phyloP scores from a whole-genome alignment of 1,284 basidiomycete species.

The Ceratobasidium sp. region DNA sequence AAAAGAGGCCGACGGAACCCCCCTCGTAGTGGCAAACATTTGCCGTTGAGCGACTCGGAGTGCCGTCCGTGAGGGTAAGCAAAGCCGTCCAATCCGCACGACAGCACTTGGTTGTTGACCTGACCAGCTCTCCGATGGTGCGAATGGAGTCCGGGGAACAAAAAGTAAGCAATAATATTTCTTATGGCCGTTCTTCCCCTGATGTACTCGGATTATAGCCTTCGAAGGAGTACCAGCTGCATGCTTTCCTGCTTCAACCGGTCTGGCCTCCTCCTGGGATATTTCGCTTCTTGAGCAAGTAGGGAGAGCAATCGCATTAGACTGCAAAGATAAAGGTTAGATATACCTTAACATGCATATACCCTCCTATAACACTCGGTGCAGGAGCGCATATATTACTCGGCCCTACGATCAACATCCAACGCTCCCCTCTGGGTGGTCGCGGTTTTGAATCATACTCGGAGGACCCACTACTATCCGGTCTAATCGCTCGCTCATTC shows the following conservation, averaged over 20 bases:
- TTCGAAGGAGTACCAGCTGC: constrained; percentile 23
- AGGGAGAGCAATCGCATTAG: constrained; percentile 47
- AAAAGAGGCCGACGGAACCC: not conserved
- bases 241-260: constrained; percentile 47
- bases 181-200: not conserved
- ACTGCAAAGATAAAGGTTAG: constrained; percentile 46
- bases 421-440: constrained; percentile 48
- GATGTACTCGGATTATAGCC: not conserved
- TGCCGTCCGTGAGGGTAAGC: constrained; percentile 34
- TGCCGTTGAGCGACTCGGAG: constrained; percentile 28
- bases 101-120: not conserved
- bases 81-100: not conserved
- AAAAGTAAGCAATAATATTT: constrained; percentile 4
- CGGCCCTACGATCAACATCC: constrained; percentile 51
- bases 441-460: constrained; percentile 50
- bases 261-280: constrained; percentile 50
- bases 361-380: not conserved
- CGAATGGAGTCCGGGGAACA: constrained; percentile 48
- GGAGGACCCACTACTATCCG: constrained; percentile 57
- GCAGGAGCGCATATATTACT: constrained; percentile 44
- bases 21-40: constrained; percentile 36
- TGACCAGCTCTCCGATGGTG: constrained; percentile 34
- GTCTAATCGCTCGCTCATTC: constrained; percentile 72
- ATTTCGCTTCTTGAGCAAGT: constrained; percentile 43
- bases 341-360: not conserved